These are phyloP conservation scores for Plasmodium sp. DNA, from an alignment of 169 alveolate species.

Conservation along the genomic window DNA sequence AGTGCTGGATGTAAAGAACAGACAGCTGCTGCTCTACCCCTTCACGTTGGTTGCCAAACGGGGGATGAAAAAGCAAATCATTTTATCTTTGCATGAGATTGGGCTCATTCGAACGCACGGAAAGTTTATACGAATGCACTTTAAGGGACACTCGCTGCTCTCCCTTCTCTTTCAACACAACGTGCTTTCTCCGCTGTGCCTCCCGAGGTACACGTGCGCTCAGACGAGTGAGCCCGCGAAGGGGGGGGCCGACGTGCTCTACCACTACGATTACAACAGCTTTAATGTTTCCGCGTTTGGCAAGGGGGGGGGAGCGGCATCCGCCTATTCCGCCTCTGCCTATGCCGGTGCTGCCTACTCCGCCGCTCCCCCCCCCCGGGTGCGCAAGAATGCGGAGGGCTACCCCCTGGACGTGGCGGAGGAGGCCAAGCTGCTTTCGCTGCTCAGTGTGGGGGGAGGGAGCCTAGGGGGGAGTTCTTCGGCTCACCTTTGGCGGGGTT, in stretches of 20 bases:
- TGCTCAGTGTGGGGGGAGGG: neutral
- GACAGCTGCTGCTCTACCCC: constrained; percentile 31
- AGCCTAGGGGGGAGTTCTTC: too few relatives aligned
- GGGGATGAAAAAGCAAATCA: constrained; percentile 36
- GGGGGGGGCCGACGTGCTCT: constrained; percentile 1
- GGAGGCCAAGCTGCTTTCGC: constrained; percentile 29
- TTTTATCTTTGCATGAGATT: constrained; percentile 45
- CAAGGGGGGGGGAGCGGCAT: neutral
- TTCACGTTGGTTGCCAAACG: constrained; percentile 7
- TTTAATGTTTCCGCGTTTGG: constrained; percentile 32
- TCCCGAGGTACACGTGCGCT: constrained; percentile 48
- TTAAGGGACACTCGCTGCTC: neutral
- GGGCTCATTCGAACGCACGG: constrained; percentile 1
- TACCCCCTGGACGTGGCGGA: constrained; percentile 20
- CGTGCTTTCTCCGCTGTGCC: neutral
- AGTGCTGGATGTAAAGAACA: constrained; percentile 41
- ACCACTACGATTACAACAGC: constrained; percentile 52
- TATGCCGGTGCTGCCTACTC: neutral
- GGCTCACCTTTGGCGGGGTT: too few relatives aligned
- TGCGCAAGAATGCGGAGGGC: constrained; percentile 23
- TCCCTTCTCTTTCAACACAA: neutral
- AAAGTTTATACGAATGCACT: constrained; percentile 11
- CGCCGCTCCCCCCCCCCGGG: neutral
- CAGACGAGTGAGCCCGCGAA: neutral
- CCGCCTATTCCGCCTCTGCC: neutral